Evolutionary conservation across 2,329 filamentous ascomycete species (phyloP), one percentile per base, ranked within the genome.

Genomic region (Orbilia ellipsospora): DNA sequence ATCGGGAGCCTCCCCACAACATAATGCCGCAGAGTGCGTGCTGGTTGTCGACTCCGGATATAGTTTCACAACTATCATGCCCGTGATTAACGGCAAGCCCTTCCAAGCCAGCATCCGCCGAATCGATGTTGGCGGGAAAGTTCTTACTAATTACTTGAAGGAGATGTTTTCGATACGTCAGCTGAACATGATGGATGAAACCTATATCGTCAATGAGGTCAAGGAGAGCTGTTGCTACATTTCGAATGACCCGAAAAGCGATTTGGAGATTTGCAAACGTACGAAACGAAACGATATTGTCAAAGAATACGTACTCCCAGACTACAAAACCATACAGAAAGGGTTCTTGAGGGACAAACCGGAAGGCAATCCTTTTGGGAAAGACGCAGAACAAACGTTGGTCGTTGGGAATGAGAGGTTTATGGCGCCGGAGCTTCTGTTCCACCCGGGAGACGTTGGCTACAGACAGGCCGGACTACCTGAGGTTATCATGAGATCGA

Each of bases 141-240:
- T 96, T 61, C 84, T 99, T 77, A 97, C 94, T 20, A 98, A 98
- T 81, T 91, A 96, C 81, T 86, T 99, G 40, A 94, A 95, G 56
- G 92, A 95, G 68, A 86, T 96, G 15, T 89, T 98, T 16, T 97
- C 94, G 0, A 86, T 96, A 13, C 90, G 95, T 5, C 93, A 97
- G 80, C 97, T 96, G 82, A 94, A 97, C 81, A 94, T 99, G 89
- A 89, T 95, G 77, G 94, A 96, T 82, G 95, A 99, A 80, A 90
- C 92, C 0, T 90, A 96, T 82, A 90, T 98, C 60, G 93, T 97
- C 81, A 97, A 97, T 80, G 92, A 97, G 82, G 94, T 98, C 82
- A 99, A 99, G 81, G 95, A 99, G 81, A 87, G 90, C 3, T 89
- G 91, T 0, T 96, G 92, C 81, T 98, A 91, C 79, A 89, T 97